Conservation (phyloP, 352 stramenopile genomes). For the Peronospora belbahrii region DNA sequence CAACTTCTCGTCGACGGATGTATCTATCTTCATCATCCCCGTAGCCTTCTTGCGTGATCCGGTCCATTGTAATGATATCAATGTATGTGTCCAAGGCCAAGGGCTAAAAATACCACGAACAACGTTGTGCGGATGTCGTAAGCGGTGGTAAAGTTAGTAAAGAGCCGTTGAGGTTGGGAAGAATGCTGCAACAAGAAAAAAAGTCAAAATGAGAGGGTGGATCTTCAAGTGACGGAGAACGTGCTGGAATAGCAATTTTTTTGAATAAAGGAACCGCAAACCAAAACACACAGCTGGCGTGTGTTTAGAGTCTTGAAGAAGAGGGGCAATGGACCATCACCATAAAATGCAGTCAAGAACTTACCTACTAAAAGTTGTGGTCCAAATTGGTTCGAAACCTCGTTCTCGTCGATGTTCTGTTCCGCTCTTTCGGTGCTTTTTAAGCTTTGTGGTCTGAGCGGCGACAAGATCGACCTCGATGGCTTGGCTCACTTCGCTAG, state of each 20-base stretch:
- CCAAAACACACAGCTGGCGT: conserved; percentile 18
- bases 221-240: conserved; percentile 19
- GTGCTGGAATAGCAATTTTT: neutral
- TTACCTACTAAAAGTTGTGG: conserved; percentile 20
- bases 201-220: conserved; percentile 16
- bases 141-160: conserved; percentile 1
- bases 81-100: neutral
- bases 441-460: conserved; percentile 20
- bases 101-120: conserved; percentile 23
- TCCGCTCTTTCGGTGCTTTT: conserved; percentile 26
- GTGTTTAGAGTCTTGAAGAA: conserved; percentile 5
- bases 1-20: conserved; percentile 14
- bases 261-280: conserved; percentile 21
- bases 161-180: conserved; percentile 20
- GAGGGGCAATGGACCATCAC: neutral
- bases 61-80: conserved; percentile 16
- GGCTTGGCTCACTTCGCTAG: conserved; percentile 11
- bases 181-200: conserved; percentile 15
- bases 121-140: too few species aligned
- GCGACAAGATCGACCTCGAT: conserved; percentile 23
- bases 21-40: conserved; percentile 19
- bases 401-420: conserved; percentile 7
- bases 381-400: conserved; percentile 7
- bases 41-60: conserved; percentile 18
- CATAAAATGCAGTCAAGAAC: neutral